Evolutionary conservation across 345 rosid species (phyloP).

Genomic region (Syzygium grande): DNA sequence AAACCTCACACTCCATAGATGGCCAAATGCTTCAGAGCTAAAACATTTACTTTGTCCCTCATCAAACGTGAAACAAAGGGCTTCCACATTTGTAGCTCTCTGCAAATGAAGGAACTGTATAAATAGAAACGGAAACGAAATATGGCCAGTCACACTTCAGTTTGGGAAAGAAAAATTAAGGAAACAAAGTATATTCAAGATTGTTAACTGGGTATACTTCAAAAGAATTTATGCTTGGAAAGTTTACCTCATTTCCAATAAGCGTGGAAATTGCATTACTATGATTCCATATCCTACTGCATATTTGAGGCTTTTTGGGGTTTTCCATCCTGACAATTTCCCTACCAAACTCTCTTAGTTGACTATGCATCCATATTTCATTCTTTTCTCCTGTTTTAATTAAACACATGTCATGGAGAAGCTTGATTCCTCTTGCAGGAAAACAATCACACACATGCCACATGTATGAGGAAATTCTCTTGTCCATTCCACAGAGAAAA

Average conservation of each 20-base stretch:
- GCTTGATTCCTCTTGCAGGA: neutral
- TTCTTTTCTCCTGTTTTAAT: neutral
- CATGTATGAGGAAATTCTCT: neutral
- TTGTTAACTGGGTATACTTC: too few relatives aligned
- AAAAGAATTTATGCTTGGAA: too few relatives aligned
- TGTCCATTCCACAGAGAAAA: neutral
- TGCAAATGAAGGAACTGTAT: too few relatives aligned
- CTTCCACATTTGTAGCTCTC: too few relatives aligned
- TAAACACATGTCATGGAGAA: neutral
- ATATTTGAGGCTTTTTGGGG: neutral
- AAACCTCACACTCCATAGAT: neutral
- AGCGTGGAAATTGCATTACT: neutral
- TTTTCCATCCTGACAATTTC: neutral
- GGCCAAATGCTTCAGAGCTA: too few relatives aligned
- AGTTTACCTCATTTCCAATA: neutral
- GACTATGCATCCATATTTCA: neutral
- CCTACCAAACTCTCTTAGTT: constrained; percentile 1
- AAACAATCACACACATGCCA: neutral
- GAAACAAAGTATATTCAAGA: too few relatives aligned
- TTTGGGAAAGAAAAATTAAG: too few relatives aligned
- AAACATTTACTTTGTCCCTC: too few relatives aligned
- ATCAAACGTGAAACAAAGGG: too few relatives aligned
- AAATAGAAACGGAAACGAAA: too few relatives aligned
- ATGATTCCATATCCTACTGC: constrained; percentile 3
- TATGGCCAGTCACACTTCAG: too few relatives aligned